Evolutionary conservation across 805 yeast genomes (phyloP), one percentile per base, ranked within the genome.

Genomic region (Wickerhamiella occidentalis): DNA sequence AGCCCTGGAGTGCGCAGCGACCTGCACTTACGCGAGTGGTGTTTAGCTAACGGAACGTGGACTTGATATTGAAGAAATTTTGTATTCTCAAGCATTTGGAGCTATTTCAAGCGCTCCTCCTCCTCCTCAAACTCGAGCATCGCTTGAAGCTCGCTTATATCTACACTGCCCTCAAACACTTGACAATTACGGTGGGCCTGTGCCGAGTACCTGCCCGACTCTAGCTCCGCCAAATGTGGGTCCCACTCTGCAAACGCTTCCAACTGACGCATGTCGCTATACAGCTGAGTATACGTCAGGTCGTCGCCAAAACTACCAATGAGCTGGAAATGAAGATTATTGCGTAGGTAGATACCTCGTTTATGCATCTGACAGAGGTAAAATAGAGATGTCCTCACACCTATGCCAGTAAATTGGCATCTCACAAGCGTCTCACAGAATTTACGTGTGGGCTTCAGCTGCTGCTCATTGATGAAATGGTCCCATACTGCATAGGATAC

Each of bases 331-430:
- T 53, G 56, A 6, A 58, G 40, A 30, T 55, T 53, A 13, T 47
- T 37, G 5, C 61, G 55, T n/a, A 58, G 45, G 13, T 49, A 50
- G 3, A 58, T 45, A 1, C 38, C 19, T 7, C 49, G 58, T n/a
- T 50, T 47, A 2, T 52, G 30, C 66, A 64, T 61, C 45, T 60
- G 58, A 8, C 47, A 38, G 15, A 63, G 47, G 42, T 56, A 55
- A 47, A 50, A 61, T 23, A 55, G 50, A 7, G 52, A 49, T 2
- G 57, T 33, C 11, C 40, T 50, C 45, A 44, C 54, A 12, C 50
- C 45, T 0, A 48, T 12, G 3, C 66, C 66, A n/a, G 13, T 40
- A 13, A 61, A 46, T 22, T 61, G 62, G 45, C 54, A 52, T 40
- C 51, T 40, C 2, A 64, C 40, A 36, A 58, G 28, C 3, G 63